Evolutionary conservation across 441 rosid genomes (phyloP).

Genomic region (Melastoma candidum): DNA sequence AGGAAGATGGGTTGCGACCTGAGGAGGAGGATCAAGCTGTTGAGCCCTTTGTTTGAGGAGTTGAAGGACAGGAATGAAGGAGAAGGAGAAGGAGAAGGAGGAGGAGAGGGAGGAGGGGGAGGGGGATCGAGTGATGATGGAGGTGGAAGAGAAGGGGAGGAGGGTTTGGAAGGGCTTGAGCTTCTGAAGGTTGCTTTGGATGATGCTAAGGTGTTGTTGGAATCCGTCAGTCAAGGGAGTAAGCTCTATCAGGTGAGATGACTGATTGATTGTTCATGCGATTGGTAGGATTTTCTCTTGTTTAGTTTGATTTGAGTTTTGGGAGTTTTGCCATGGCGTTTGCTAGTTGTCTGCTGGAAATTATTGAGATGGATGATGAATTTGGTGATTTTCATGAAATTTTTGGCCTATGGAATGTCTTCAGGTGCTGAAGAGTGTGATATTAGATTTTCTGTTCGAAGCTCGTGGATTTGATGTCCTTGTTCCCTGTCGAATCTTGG

Average conservation of each 20-base stretch:
- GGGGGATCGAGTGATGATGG: neutral
- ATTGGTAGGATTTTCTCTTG: neutral
- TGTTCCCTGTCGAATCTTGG: too few species aligned
- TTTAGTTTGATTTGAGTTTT: conserved; percentile 13
- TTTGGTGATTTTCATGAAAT: too few species aligned
- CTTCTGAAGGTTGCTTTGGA: conserved; percentile 37
- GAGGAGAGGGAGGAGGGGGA: conserved; percentile 62
- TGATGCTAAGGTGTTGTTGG: conserved; percentile 53
- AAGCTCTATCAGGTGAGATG: conserved; percentile 59
- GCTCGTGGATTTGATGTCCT: too few species aligned
- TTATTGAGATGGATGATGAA: too few species aligned
- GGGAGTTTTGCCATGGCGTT: conserved; percentile 1
- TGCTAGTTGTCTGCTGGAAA: too few species aligned
- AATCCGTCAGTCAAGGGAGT: conserved; percentile 58
- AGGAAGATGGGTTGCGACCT: conserved; percentile 69
- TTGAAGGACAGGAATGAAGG: conserved; percentile 38
- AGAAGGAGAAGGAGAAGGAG: conserved; percentile 13
- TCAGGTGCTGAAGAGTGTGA: too few species aligned
- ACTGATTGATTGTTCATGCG: neutral
- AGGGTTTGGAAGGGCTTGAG: conserved; percentile 44
- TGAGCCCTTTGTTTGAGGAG: conserved; percentile 92
- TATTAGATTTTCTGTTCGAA: too few species aligned
- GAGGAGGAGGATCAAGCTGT: conserved; percentile 78
- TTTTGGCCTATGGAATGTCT: too few species aligned
- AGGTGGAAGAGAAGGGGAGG: conserved; percentile 12